phyloP scores from a whole-genome alignment of 1,284 basidiomycete genomes.

The Rhodotorula sp. region DNA sequence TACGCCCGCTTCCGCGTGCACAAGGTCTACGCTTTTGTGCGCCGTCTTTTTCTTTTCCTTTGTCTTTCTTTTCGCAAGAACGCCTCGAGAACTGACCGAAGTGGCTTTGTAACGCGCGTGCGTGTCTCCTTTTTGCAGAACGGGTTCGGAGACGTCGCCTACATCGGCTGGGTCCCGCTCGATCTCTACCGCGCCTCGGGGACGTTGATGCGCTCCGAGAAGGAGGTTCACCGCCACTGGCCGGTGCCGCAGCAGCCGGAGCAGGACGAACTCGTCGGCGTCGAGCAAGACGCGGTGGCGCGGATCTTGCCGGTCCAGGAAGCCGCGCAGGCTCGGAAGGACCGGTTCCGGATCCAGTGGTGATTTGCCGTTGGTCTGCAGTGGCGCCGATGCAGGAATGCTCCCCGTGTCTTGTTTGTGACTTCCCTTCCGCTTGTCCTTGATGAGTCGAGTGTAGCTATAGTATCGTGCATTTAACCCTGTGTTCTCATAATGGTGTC shows the following conservation, averaged over 20 bases:
- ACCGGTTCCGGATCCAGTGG: slow-evolving; percentile 11
- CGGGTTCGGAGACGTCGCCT: slow-evolving; percentile 38
- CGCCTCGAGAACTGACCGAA: too few species aligned
- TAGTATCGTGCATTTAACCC: not conserved
- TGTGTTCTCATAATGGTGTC: not conserved
- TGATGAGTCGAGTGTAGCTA: not conserved
- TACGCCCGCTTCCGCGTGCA: slow-evolving; percentile 36
- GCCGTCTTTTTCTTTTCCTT: not conserved
- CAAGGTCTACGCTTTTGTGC: slow-evolving; percentile 36
- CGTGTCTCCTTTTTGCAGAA: not conserved
- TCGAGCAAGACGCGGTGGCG: slow-evolving; percentile 46
- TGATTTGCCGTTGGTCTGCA: not conserved
- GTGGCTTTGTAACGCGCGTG: not conserved
- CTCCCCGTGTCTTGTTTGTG: not conserved
- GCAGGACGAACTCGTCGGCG: slow-evolving; percentile 44
- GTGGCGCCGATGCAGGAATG: too few species aligned
- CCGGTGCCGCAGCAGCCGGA: slow-evolving; percentile 37
- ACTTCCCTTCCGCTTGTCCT: not conserved
- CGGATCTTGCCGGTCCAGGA: not conserved
- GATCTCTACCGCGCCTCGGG: slow-evolving; percentile 33
- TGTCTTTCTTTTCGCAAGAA: not conserved
- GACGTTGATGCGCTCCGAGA: slow-evolving; percentile 27
- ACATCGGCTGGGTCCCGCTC: slow-evolving; percentile 36
- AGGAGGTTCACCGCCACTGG: slow-evolving; percentile 33
- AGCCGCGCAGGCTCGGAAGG: not conserved